Evolutionary conservation across 2,329 filamentous ascomycete species (phyloP).

Genomic region (Colletotrichum aenigma): DNA sequence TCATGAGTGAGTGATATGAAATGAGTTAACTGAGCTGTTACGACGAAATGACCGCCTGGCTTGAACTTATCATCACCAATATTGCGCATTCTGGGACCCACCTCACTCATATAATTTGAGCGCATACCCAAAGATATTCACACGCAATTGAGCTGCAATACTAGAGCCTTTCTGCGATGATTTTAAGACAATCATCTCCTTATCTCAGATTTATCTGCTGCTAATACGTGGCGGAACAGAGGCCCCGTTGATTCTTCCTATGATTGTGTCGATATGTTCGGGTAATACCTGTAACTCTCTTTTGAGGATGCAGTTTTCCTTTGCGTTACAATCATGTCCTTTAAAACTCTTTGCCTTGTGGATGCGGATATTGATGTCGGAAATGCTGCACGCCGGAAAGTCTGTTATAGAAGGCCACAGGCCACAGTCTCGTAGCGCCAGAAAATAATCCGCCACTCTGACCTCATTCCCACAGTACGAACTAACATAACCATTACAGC

Average conservation of each 20-base stretch:
- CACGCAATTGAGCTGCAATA: too few relatives aligned
- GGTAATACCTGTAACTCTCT: background rate
- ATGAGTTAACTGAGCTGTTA: too few relatives aligned
- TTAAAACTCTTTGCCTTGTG: background rate
- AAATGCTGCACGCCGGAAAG: background rate
- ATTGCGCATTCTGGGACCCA: too few relatives aligned
- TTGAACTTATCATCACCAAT: too few relatives aligned
- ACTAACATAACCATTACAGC: too few relatives aligned
- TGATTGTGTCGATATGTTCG: background rate
- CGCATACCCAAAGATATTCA: too few relatives aligned
- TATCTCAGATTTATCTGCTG: background rate
- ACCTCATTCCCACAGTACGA: too few relatives aligned
- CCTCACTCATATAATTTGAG: too few relatives aligned
- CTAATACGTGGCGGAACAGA: background rate
- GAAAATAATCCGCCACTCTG: background rate
- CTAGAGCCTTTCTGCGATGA: too few relatives aligned
- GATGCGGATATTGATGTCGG: accelerated
- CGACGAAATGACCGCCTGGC: too few relatives aligned
- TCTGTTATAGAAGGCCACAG: background rate
- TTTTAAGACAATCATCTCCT: too few relatives aligned
- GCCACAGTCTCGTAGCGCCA: background rate
- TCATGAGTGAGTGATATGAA: too few relatives aligned
- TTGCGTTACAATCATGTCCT: background rate
- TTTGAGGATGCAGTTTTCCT: background rate
- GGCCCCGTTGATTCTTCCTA: background rate